Conservation (phyloP, 495 filamentous ascomycete genomes). For the Hypomontagnella monticulosa region DNA sequence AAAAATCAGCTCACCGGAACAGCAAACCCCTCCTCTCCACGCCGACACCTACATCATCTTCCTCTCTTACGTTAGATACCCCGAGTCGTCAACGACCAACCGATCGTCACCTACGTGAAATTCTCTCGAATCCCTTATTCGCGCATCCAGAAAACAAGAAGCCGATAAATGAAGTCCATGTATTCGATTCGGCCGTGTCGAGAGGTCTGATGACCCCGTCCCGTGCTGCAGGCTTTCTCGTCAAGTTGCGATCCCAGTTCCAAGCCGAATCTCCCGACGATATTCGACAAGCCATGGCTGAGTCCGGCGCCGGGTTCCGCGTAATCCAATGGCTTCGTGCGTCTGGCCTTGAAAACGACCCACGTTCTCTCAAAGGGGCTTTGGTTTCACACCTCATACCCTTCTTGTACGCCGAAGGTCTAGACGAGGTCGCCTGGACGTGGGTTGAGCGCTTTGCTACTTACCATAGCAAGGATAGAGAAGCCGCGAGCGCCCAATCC, state of each 20-base stretch:
- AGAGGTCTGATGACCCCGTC: slow-evolving; percentile 57
- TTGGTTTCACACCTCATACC: slow-evolving; percentile 51
- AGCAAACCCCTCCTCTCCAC: slow-evolving; percentile 30
- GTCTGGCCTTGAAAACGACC: slow-evolving; percentile 52
- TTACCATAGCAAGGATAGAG: slow-evolving; percentile 12
- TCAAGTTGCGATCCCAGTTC: slow-evolving; percentile 45
- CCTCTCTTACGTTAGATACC: slow-evolving; percentile 1
- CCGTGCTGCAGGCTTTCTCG: slow-evolving; percentile 54
- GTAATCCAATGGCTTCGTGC: slow-evolving; percentile 63
- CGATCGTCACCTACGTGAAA: slow-evolving; percentile 67
- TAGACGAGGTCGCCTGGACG: slow-evolving; percentile 52
- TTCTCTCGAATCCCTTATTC: slow-evolving; percentile 78
- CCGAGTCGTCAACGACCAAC: slow-evolving; percentile 45
- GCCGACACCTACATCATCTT: slow-evolving; percentile 3
- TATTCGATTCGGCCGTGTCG: slow-evolving; percentile 52
- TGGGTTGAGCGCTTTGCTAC: slow-evolving; percentile 53
- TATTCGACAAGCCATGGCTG: slow-evolving; percentile 45
- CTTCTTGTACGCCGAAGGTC: slow-evolving; percentile 62
- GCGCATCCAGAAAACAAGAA: slow-evolving; percentile 25
- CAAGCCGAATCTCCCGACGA: slow-evolving; percentile 38
- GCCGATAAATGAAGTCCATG: slow-evolving; percentile 40
- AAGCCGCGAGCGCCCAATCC: neutral
- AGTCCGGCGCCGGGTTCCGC: slow-evolving; percentile 52
- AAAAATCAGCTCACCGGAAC: slow-evolving; percentile 32
- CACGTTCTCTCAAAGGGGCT: slow-evolving; percentile 43